Conservation (phyloP, 148 eudicot species). For the Rhododendron simsii region DNA sequence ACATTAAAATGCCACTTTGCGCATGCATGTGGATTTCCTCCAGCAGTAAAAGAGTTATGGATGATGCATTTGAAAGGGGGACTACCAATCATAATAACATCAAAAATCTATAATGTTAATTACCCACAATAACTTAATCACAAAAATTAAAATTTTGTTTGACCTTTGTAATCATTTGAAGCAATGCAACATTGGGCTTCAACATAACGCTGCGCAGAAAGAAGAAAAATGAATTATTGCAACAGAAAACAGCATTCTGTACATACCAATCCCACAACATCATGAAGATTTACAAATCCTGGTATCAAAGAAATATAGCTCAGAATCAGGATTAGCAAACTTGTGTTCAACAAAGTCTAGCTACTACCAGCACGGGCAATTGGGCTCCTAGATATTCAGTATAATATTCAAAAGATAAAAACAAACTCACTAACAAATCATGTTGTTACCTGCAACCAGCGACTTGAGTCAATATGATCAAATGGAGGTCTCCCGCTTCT, state of each 20-base stretch:
- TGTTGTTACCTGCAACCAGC: conserved; percentile 81
- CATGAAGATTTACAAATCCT: background rate
- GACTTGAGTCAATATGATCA: conserved; percentile 76
- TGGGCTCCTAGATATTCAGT: background rate
- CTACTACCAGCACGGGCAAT: background rate
- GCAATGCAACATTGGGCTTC: conserved; percentile 95
- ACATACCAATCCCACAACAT: background rate
- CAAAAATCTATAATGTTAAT: background rate
- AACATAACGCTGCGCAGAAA: conserved; percentile 73
- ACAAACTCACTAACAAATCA: background rate
- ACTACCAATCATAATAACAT: background rate
- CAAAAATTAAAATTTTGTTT: background rate
- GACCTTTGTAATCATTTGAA: conserved; percentile 92
- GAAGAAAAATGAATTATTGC: conserved; percentile 13
- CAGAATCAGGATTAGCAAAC: background rate
- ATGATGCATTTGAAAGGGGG: background rate
- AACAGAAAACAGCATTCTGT: background rate
- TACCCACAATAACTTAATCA: background rate
- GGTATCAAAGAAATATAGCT: background rate
- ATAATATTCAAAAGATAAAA: background rate
- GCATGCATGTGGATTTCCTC: background rate
- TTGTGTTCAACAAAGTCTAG: background rate
- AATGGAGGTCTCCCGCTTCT: conserved; percentile 72
- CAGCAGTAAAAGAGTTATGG: background rate
- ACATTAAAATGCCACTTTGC: background rate